Evolutionary conservation across 129 eudicot genomes (phyloP).

Genomic region (Kitagawia praeruptora): DNA sequence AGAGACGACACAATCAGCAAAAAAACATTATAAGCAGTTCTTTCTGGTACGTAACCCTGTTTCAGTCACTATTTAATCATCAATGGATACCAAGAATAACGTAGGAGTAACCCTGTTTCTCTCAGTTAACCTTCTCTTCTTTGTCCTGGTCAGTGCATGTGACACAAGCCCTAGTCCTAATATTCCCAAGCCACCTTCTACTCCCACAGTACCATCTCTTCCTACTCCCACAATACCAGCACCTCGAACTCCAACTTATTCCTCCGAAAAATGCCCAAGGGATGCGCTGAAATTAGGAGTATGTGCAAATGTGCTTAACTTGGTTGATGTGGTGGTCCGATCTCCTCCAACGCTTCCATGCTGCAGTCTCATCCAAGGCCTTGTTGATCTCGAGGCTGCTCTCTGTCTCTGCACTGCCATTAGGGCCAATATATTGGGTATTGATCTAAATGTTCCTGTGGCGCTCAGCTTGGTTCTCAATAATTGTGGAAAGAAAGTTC

Average conservation of each 20-base stretch:
- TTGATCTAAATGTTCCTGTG: slow-evolving; percentile 48
- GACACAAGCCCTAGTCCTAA: slow-evolving; percentile 8
- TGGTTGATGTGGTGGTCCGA: slow-evolving; percentile 19
- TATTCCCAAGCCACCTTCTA: not conserved
- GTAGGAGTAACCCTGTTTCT: slow-evolving; percentile 30
- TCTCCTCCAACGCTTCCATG: slow-evolving; percentile 36
- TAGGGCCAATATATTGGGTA: slow-evolving; percentile 45
- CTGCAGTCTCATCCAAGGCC: slow-evolving; percentile 41
- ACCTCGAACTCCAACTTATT: slow-evolving; percentile 2
- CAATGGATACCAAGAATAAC: slow-evolving; percentile 29
- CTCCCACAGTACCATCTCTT: not conserved
- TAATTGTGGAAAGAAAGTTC: slow-evolving; percentile 38
- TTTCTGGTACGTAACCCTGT: not conserved
- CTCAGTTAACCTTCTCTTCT: slow-evolving; percentile 36
- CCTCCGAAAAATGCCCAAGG: slow-evolving; percentile 20
- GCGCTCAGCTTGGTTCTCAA: slow-evolving; percentile 47
- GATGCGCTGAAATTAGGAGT: slow-evolving; percentile 32
- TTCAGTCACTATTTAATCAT: not conserved
- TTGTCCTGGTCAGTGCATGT: slow-evolving; percentile 32
- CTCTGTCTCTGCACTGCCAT: slow-evolving; percentile 61
- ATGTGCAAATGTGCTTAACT: slow-evolving; percentile 25
- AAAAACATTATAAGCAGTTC: not conserved
- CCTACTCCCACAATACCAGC: slow-evolving; percentile 9
- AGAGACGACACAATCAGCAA: not conserved
- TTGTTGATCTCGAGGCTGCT: slow-evolving; percentile 50